phyloP scores from a whole-genome alignment of 2,329 filamentous ascomycete species.

The Aspergillus uvarum region DNA sequence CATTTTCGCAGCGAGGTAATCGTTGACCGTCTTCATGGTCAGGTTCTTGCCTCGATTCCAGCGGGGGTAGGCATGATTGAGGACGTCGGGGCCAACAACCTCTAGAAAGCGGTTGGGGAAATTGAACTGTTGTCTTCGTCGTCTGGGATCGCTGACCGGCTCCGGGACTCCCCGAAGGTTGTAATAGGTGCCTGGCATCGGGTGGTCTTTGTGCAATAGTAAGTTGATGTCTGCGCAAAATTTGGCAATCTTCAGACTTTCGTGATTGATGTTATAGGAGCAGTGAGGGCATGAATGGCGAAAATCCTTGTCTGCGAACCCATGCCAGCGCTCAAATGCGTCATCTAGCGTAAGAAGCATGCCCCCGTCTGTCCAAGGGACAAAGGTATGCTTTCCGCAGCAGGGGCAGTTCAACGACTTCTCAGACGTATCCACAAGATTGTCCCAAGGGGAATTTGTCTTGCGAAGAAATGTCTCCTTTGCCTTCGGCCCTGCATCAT shows the following conservation, averaged over 20 bases:
- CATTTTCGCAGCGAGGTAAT: conserved; percentile 51
- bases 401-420: conserved; percentile 58
- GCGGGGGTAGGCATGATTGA: conserved; percentile 28
- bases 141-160: neutral
- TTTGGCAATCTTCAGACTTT: conserved; percentile 60
- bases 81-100: conserved; percentile 46
- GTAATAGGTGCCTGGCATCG: conserved; percentile 69
- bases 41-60: conserved; percentile 22
- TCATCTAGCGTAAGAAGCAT: conserved; percentile 23
- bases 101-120: conserved; percentile 63
- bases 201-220: conserved; percentile 49
- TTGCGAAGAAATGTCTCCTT: conserved; percentile 48
- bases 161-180: conserved; percentile 55
- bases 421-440: conserved; percentile 50
- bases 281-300: conserved; percentile 54
- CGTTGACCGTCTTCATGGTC: conserved; percentile 54
- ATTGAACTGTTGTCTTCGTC: conserved; percentile 21
- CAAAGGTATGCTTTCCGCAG: conserved; percentile 46
- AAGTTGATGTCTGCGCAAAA: conserved; percentile 58
- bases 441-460: conserved; percentile 61
- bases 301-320: conserved; percentile 50
- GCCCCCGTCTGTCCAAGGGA: conserved; percentile 60
- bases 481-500: conserved; percentile 49
- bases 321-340: conserved; percentile 27
- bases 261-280: conserved; percentile 51